phyloP scores from a whole-genome alignment of 2,329 filamentous ascomycete genomes.

The Pestalotiopsis sp. region DNA sequence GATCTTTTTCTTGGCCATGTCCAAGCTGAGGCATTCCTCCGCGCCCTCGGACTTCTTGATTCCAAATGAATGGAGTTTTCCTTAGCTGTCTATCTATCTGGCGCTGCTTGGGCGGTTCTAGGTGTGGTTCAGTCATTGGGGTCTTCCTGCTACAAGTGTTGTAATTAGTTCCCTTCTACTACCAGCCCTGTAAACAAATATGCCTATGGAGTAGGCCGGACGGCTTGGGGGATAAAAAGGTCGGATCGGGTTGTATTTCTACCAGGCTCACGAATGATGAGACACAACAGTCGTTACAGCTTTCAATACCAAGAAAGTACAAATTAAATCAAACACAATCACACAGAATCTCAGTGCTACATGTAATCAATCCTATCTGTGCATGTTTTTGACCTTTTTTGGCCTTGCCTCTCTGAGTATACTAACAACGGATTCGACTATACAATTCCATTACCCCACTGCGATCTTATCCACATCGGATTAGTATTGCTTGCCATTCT shows the following conservation, averaged over 20 bases:
- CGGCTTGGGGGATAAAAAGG: background rate
- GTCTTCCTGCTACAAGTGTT: background rate
- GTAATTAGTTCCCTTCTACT: slow-evolving; percentile 1
- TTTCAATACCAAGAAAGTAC: background rate
- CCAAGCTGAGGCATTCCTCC: background rate
- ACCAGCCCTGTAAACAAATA: background rate
- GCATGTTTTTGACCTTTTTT: background rate
- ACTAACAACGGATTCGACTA: background rate
- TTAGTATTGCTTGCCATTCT: background rate
- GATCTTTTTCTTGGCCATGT: background rate
- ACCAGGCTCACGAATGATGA: background rate
- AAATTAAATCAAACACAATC: background rate
- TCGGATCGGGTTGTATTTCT: background rate
- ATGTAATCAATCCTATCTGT: background rate
- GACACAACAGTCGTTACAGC: background rate
- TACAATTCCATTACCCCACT: background rate
- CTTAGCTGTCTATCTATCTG: background rate
- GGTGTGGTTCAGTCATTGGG: background rate
- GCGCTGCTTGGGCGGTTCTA: background rate
- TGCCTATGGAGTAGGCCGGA: background rate
- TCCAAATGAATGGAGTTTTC: background rate
- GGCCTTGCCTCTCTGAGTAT: background rate
- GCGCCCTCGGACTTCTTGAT: background rate
- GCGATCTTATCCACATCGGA: background rate
- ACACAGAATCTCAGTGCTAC: background rate